Conservation (phyloP, 2,329 filamentous ascomycete genomes). For the Fulvia fulva region DNA sequence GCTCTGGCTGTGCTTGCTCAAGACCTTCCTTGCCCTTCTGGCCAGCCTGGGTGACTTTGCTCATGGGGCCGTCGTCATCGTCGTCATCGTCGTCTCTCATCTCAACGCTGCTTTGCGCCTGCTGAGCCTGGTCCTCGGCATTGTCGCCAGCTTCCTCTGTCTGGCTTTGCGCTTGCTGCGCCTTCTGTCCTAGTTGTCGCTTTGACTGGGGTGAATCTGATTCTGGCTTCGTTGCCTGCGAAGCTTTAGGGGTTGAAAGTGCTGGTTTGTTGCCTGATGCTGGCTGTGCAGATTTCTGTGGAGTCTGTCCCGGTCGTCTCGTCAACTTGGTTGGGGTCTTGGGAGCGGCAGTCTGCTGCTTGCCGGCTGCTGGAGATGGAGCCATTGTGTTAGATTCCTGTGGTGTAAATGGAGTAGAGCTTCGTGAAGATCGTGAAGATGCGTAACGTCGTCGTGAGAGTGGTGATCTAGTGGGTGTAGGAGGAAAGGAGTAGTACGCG, state of each 20-base stretch:
- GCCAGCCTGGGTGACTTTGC: constrained; percentile 47
- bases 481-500: constrained; percentile 51
- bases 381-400: constrained; percentile 41
- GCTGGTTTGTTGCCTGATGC: constrained; percentile 26
- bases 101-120: constrained; percentile 36
- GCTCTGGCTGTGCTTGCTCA: constrained; percentile 45
- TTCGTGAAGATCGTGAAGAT: constrained; percentile 17
- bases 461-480: constrained; percentile 46
- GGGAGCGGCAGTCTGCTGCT: constrained; percentile 42
- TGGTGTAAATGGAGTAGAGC: constrained; percentile 29
- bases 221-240: constrained; percentile 33
- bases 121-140: constrained; percentile 35
- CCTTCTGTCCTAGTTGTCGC: constrained; percentile 32
- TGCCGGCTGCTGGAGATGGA: constrained; percentile 49
- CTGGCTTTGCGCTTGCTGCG: constrained; percentile 34
- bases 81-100: constrained; percentile 34
- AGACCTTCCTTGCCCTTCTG: constrained; percentile 44
- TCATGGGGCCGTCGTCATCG: constrained; percentile 35
- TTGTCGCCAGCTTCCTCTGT: constrained; percentile 30
- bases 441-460: constrained; percentile 31
- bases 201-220: constrained; percentile 36
- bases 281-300: constrained; percentile 20
- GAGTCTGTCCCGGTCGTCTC: constrained; percentile 38
- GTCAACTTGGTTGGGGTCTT: constrained; percentile 51
- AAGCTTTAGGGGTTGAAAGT: constrained; percentile 28